phyloP scores from a whole-genome alignment of 768 basidiomycete species.

The Suillus fuscotomentosus region DNA sequence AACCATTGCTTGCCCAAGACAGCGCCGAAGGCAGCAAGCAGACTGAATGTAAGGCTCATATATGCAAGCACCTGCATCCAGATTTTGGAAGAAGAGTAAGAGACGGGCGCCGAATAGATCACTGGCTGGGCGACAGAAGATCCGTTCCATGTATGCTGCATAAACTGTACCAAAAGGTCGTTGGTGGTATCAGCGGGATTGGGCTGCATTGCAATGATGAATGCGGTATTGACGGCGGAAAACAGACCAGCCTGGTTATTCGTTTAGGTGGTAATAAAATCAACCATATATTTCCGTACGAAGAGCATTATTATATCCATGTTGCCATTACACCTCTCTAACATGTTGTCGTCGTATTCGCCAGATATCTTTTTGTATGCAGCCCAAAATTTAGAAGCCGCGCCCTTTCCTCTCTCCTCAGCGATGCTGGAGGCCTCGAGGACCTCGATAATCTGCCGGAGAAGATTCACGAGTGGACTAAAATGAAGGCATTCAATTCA shows the following conservation, averaged over 20 bases:
- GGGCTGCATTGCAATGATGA: constrained; percentile 13
- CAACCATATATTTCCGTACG: not conserved
- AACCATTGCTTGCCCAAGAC: constrained; percentile 18
- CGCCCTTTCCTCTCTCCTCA: not conserved
- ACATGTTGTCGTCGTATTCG: not conserved
- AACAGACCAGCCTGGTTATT: constrained; percentile 13
- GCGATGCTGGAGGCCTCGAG: not conserved
- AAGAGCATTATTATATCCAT: not conserved
- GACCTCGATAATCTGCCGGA: not conserved
- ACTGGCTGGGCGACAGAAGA: not conserved
- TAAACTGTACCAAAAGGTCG: constrained; percentile 8
- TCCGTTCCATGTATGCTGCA: constrained; percentile 3
- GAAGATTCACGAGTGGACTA: not conserved
- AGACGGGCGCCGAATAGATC: not conserved
- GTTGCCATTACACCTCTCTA: not conserved
- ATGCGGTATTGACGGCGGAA: constrained; percentile 14
- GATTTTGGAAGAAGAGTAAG: not conserved
- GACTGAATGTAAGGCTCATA: constrained; percentile 8
- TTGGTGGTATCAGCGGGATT: constrained; percentile 12
- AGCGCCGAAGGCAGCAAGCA: constrained; percentile 12
- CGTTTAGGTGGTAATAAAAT: not conserved
- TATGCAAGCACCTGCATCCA: constrained; percentile 13
- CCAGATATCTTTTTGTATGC: not conserved
- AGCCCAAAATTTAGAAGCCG: not conserved
- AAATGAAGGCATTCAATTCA: not conserved